Evolutionary conservation across 1,284 basidiomycete genomes (phyloP).

Genomic region (Moniliophthora roreri): DNA sequence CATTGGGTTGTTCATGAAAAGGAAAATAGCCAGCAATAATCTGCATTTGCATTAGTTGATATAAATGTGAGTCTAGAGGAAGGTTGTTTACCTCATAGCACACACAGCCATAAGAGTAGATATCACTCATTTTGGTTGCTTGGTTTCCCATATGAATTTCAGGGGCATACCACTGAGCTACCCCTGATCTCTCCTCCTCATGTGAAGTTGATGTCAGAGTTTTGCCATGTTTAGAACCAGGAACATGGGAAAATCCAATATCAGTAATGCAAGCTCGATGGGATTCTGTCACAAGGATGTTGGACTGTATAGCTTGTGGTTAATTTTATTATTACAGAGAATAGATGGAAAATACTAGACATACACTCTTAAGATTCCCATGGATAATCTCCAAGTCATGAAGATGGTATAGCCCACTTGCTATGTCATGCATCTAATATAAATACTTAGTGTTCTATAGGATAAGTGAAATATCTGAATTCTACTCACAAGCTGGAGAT

Average conservation of each 20-base stretch:
- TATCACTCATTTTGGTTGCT: not conserved
- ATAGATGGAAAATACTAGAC: not conserved
- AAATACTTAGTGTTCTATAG: not conserved
- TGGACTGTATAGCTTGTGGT: not conserved
- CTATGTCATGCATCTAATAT: not conserved
- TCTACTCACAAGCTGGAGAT: not conserved
- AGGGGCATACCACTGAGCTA: not conserved
- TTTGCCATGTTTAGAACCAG: not conserved
- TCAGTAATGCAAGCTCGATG: constrained; percentile 12
- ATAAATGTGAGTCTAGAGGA: too few relatives aligned
- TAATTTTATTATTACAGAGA: not conserved
- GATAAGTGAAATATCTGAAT: not conserved
- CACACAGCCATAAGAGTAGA: not conserved
- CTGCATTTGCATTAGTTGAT: too few relatives aligned
- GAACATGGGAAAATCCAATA: constrained; percentile 6
- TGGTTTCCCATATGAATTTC: not conserved
- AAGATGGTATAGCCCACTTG: not conserved
- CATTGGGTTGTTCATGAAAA: too few relatives aligned
- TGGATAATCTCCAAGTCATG: not conserved
- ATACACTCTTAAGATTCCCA: not conserved
- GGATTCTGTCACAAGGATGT: constrained; percentile 10
- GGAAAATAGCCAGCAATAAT: too few relatives aligned
- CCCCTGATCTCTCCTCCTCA: not conserved
- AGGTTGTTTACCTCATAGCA: not conserved
- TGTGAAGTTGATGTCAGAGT: not conserved